These are phyloP conservation scores for Didymella pinodella DNA, from an alignment of 2,329 filamentous ascomycete species.

Conservation along the genomic window DNA sequence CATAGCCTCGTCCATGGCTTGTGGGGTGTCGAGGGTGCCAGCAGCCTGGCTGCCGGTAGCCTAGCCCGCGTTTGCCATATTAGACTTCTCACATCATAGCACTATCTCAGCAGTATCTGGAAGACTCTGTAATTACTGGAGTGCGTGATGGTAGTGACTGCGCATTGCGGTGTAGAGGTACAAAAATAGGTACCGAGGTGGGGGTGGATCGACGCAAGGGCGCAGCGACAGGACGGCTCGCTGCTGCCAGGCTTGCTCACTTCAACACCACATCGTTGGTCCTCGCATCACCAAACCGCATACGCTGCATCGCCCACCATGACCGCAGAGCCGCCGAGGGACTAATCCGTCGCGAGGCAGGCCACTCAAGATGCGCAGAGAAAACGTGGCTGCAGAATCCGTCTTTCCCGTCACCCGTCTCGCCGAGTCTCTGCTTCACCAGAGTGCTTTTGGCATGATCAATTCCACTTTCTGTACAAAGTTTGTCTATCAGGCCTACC, in stretches of 20 bases:
- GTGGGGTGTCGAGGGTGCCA: neutral
- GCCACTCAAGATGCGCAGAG: constrained; percentile 4
- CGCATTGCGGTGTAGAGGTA: constrained; percentile 18
- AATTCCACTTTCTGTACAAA: constrained; percentile 18
- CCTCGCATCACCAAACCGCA: constrained; percentile 3
- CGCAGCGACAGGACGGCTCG: constrained; percentile 1
- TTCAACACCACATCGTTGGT: constrained; percentile 18
- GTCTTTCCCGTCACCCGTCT: constrained; percentile 10
- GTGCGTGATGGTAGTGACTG: constrained; percentile 7
- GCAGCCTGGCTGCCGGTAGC: constrained; percentile 9
- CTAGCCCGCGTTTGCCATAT: neutral
- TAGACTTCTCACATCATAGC: constrained; percentile 4
- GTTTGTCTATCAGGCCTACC: constrained; percentile 23
- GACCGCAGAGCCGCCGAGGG: constrained; percentile 14
- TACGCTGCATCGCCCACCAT: constrained; percentile 11
- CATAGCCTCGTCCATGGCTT: neutral
- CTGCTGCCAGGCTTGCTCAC: constrained; percentile 8
- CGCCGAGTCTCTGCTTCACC: constrained; percentile 28
- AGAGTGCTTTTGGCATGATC: constrained; percentile 24
- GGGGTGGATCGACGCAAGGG: constrained; percentile 20
- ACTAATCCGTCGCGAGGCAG: constrained; percentile 1
- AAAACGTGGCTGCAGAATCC: constrained; percentile 11
- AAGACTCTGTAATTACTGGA: constrained; percentile 7
- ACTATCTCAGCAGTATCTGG: constrained; percentile 8
- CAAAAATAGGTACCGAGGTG: constrained; percentile 17